These are phyloP conservation scores for Russula ochroleuca DNA, from an alignment of 768 basidiomycete species.

Conservation along the genomic window DNA sequence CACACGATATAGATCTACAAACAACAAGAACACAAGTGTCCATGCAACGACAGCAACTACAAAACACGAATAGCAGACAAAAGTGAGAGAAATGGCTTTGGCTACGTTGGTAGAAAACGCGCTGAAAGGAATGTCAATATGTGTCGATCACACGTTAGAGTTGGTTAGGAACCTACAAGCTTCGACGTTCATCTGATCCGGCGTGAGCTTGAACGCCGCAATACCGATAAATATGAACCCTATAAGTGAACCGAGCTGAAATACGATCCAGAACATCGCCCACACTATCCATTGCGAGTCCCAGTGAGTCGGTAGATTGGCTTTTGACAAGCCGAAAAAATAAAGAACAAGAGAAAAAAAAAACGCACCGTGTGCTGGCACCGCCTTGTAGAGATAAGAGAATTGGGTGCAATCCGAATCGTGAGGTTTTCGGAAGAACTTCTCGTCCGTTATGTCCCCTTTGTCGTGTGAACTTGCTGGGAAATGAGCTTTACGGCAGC, in stretches of 20 bases:
- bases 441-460: constrained; percentile 95
- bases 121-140: constrained; percentile 1
- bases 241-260: constrained; percentile 67
- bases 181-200: constrained; percentile 61
- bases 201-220: constrained; percentile 63
- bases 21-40: background rate
- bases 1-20: background rate
- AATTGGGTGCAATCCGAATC: constrained; percentile 94
- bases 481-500: background rate
- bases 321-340: background rate
- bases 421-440: constrained; percentile 91
- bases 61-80: background rate
- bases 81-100: background rate
- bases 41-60: background rate
- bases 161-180: constrained; percentile 50
- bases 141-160: background rate
- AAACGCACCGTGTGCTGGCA: constrained; percentile 65
- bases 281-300: constrained; percentile 50
- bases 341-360: background rate
- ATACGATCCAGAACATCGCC: constrained; percentile 82
- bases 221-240: constrained; percentile 81
- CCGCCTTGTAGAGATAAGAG: constrained; percentile 61
- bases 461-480: background rate
- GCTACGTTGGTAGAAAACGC: constrained; percentile 15
- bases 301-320: background rate